These are phyloP conservation scores for Phytophthora colocasiae DNA, from an alignment of 352 stramenopile species.

Conservation along the genomic window DNA sequence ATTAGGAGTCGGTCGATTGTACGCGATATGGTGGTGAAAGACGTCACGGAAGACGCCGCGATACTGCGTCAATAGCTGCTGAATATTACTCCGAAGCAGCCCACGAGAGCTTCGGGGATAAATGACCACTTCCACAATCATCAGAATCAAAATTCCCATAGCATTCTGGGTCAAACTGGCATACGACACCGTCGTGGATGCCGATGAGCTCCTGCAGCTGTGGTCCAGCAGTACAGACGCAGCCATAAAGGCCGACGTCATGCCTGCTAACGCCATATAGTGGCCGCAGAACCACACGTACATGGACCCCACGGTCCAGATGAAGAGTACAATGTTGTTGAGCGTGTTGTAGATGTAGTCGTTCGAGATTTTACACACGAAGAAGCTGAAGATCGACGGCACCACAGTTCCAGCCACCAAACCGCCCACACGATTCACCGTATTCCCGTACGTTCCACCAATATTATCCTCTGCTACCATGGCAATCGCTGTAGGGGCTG, in stretches of 20 bases:
- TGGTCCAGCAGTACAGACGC: conserved; percentile 68
- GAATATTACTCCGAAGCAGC: conserved; percentile 68
- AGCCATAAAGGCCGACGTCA: conserved; percentile 78
- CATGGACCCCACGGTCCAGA: conserved; percentile 76
- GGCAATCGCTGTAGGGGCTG: conserved; percentile 68
- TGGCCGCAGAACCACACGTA: conserved; percentile 74
- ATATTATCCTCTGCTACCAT: conserved; percentile 77
- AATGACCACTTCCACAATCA: conserved; percentile 68
- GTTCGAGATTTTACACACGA: conserved; percentile 65
- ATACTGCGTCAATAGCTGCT: conserved; percentile 58
- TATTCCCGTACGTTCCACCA: conserved; percentile 73
- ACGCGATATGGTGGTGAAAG: conserved; percentile 71
- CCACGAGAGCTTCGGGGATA: conserved; percentile 57
- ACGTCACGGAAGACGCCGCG: conserved; percentile 53
- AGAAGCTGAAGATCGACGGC: conserved; percentile 81
- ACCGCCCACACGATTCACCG: conserved; percentile 61
- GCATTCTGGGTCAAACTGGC: conserved; percentile 73
- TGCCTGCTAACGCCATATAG: conserved; percentile 63
- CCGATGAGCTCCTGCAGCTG: conserved; percentile 40
- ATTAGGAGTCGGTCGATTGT: conserved; percentile 17
- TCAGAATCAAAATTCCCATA: conserved; percentile 73
- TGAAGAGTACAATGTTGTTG: conserved; percentile 72
- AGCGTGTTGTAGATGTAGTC: conserved; percentile 60
- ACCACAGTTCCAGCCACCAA: conserved; percentile 78
- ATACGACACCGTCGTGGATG: conserved; percentile 59